These are phyloP conservation scores for Candida yuanshanica DNA, from an alignment of 805 yeast genomes.

Conservation along the genomic window DNA sequence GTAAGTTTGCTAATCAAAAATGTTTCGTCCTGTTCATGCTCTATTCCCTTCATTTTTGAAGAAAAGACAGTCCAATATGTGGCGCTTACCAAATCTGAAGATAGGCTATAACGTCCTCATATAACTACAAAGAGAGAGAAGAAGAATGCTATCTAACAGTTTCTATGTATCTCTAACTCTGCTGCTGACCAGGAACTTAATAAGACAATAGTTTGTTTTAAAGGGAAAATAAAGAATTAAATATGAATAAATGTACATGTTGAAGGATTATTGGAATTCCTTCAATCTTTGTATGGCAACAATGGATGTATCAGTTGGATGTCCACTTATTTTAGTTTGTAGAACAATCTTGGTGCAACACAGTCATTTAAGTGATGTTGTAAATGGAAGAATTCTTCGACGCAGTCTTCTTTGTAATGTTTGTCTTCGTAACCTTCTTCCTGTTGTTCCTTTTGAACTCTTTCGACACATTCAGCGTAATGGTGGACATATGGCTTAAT, in stretches of 20 bases:
- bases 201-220: neutral
- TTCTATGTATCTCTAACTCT: neutral
- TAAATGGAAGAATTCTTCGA: conserved; percentile 96
- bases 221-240: neutral
- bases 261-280: too few species aligned
- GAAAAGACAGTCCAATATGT: too few species aligned
- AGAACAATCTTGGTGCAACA: conserved; percentile 84
- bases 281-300: too few species aligned
- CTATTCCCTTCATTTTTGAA: too few species aligned
- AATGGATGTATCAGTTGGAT: conserved; percentile 5
- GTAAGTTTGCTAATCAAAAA: too few species aligned
- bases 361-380: conserved; percentile 90
- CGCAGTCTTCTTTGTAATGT: conserved; percentile 91
- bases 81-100: too few species aligned
- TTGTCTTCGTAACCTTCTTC: conserved; percentile 77
- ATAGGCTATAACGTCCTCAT: too few species aligned
- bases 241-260: neutral
- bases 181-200: neutral
- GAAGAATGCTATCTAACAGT: neutral
- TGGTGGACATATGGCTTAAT: conserved; percentile 80
- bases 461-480: conserved; percentile 90
- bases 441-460: conserved; percentile 84
- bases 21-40: too few species aligned
- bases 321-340: conserved; percentile 78
- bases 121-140: too few species aligned